Evolutionary conservation across 2,329 filamentous ascomycete genomes (phyloP), one percentile per base, ranked within the genome.

Genomic region (Orbilia javanica): DNA sequence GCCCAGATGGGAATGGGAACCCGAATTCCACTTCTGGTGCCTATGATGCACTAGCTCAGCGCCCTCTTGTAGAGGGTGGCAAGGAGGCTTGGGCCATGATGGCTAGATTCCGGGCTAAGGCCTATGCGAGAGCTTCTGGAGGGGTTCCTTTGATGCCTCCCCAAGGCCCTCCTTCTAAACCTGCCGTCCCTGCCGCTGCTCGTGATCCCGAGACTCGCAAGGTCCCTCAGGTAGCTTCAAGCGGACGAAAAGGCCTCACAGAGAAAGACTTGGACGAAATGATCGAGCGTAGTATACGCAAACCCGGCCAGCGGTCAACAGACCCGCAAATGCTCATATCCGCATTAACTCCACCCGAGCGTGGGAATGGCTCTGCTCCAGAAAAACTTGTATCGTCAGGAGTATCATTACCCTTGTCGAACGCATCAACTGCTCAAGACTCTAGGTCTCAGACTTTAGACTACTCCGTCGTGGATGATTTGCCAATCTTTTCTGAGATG

Each of bases 41-140:
- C n/a, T 78, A 79, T 15, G 75, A 79, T 70, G 75, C 68, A 42
- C 48, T 79, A 46, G 63, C 70, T 18, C 75, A 79, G 46, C 68
- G 80, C 8, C 80, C 79, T 20, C 64, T 81, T 3, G 70, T 80
- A 42, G 80, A 81, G 70, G 80, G 80, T 46, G 80, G 80, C 1
- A 76, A 76, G 15, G 80, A 81, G 46, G 80, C 80, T 20, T 82
- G 81, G 81, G 67, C 72, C 34, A 81, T 82, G 80, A 72, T 82
- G 42, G 80, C 72, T 27, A 74, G 81, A 29, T 68, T 82, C 7
- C 74, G 80, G 55, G 79, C 66, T 55, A 80, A 79, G 69, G 79
- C 74, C 10, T 80, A 81, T 69, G 73, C 73, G 31, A 80, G 71
- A 63, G 69, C 70, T n/a, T 57, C 11, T 57, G 46, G 65, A 50